Percentiles rank a stretch among this genome's conserved stretches.
phyloP scores from a whole-genome alignment of 805 yeast genomes.

The Maudiozyma turicensis region DNA sequence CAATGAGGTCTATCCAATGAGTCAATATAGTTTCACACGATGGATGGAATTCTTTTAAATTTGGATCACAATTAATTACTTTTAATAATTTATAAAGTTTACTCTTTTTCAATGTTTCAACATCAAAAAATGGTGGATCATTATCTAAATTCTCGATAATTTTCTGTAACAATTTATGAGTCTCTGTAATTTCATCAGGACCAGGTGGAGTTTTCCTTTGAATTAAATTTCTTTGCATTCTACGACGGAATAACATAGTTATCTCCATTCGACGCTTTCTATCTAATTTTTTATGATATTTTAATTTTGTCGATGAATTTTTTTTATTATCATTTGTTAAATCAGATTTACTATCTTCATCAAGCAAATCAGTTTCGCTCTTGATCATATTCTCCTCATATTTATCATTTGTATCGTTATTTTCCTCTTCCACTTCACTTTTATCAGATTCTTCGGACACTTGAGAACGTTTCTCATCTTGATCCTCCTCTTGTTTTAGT shows the following conservation, averaged over 20 bases:
- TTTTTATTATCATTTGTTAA: not conserved
- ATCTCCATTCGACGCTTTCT: constrained; percentile 21
- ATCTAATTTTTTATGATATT: constrained; percentile 15
- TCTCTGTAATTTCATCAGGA: constrained; percentile 16
- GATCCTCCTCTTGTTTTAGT: not conserved
- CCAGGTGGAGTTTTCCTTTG: constrained; percentile 25
- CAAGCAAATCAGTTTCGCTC: not conserved
- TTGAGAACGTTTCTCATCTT: not conserved
- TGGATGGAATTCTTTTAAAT: constrained; percentile 24
- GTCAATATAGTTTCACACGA: constrained; percentile 19
- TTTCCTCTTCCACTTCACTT: not conserved
- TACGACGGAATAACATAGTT: constrained; percentile 22
- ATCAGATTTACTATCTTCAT: not conserved
- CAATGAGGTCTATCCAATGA: constrained; percentile 18
- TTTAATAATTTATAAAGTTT: constrained; percentile 26
- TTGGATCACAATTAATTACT: constrained; percentile 20
- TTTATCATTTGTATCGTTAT: not conserved
- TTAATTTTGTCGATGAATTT: not conserved
- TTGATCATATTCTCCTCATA: not conserved
- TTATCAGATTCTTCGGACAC: not conserved
- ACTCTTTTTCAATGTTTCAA: constrained; percentile 21
- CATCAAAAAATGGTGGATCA: constrained; percentile 25
- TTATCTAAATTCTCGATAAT: constrained; percentile 19
- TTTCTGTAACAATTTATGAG: constrained; percentile 20
- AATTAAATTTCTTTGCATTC: constrained; percentile 24